A percentile compares a stretch with the other conserved stretches of the same genome.
Evolutionary conservation across 139 green algal genomes (phyloP).

Genomic region (Pycnococcus provasolii): DNA sequence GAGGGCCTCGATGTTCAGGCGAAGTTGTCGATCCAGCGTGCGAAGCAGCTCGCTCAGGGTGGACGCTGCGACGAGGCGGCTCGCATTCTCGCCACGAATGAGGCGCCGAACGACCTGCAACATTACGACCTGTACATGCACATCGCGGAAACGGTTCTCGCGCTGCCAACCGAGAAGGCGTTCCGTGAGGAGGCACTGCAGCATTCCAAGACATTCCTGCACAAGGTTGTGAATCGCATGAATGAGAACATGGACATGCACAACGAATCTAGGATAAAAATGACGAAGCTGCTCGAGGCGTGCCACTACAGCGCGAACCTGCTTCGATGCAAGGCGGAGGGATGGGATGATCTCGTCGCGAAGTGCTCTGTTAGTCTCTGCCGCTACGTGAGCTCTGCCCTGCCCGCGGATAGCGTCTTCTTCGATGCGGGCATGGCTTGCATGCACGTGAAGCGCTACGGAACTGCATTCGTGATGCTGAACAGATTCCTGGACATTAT

Average conservation of each 20-base stretch:
- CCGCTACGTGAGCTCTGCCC: slow-evolving; percentile 41
- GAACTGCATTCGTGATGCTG: slow-evolving; percentile 36
- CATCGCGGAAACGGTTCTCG: slow-evolving; percentile 47
- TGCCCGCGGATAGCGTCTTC: slow-evolving; percentile 66
- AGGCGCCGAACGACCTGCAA: slow-evolving; percentile 26
- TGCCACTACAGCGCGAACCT: slow-evolving; percentile 82
- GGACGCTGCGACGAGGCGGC: slow-evolving; percentile 23
- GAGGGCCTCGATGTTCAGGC: slow-evolving; percentile 37
- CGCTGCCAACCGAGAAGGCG: slow-evolving; percentile 3
- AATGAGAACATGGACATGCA: slow-evolving; percentile 39
- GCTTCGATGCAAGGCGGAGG: slow-evolving; percentile 73
- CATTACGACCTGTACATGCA: slow-evolving; percentile 55
- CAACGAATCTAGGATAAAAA: slow-evolving; percentile 74
- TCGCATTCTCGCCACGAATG: slow-evolving; percentile 37
- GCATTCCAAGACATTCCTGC: slow-evolving; percentile 10
- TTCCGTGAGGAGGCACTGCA: slow-evolving; percentile 29
- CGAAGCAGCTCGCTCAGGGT: slow-evolving; percentile 44
- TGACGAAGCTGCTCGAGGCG: slow-evolving; percentile 83
- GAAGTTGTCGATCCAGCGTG: slow-evolving; percentile 45
- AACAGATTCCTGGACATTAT: slow-evolving; percentile 71
- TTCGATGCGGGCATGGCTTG: slow-evolving; percentile 47
- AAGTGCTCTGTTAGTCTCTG: slow-evolving; percentile 58
- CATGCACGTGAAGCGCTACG: slow-evolving; percentile 25
- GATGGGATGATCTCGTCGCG: slow-evolving; percentile 41
- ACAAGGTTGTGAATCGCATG: slow-evolving; percentile 28